phyloP scores from a whole-genome alignment of 2,329 filamentous ascomycete species.

The Neophaeococcomyces mojaviensis region DNA sequence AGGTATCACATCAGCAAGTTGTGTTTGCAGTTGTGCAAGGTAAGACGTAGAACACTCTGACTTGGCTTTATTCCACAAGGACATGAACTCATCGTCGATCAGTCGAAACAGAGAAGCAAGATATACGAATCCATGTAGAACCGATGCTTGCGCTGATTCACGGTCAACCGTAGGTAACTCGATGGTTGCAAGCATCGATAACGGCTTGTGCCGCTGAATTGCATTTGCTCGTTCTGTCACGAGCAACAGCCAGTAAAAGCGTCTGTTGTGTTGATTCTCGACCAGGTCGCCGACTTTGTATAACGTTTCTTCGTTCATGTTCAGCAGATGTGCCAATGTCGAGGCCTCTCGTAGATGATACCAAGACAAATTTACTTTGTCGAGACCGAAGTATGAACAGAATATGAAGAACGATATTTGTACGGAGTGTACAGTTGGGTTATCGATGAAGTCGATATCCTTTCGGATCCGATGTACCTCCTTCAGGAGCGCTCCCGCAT shows the following conservation, averaged over 20 bases:
- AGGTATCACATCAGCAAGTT: conserved; percentile 28
- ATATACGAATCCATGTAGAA: conserved; percentile 50
- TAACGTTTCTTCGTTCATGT: conserved; percentile 36
- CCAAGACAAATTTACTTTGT: conserved; percentile 70
- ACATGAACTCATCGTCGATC: conserved; percentile 58
- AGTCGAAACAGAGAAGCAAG: conserved; percentile 57
- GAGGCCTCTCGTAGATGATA: conserved; percentile 70
- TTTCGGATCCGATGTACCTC: conserved; percentile 47
- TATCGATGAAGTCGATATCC: conserved; percentile 34
- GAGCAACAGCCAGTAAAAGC: conserved; percentile 67
- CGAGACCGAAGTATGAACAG: conserved; percentile 62
- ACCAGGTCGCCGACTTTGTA: conserved; percentile 53
- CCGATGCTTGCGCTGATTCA: conserved; percentile 49
- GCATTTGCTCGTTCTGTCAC: conserved; percentile 65
- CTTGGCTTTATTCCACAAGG: conserved; percentile 60
- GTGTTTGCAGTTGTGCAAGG: conserved; percentile 53
- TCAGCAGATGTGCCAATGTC: conserved; percentile 49
- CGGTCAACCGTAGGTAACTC: conserved; percentile 51
- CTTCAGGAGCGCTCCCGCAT: conserved; percentile 61
- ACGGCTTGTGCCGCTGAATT: conserved; percentile 56
- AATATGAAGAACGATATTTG: conserved; percentile 76
- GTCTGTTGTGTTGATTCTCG: conserved; percentile 56
- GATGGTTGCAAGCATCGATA: conserved; percentile 60
- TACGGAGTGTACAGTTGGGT: conserved; percentile 33
- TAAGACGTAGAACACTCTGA: conserved; percentile 51